A percentile compares a stretch with the other conserved stretches of the same genome.
phyloP scores from a whole-genome alignment of 495 filamentous ascomycete species.

The Stereocaulon alpinum region DNA sequence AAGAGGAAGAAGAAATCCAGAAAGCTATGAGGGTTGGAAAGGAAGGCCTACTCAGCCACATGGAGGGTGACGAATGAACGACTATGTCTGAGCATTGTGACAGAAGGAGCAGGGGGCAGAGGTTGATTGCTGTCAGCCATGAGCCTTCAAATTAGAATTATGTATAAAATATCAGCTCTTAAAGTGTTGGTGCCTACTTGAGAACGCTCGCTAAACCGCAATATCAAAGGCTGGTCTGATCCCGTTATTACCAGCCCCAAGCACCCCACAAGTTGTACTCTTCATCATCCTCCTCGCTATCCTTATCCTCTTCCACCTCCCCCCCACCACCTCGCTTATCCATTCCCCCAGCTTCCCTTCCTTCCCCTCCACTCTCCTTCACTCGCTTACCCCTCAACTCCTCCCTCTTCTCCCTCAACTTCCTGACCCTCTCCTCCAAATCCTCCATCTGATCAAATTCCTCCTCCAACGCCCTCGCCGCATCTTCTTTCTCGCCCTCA shows the following conservation, averaged over 20 bases:
- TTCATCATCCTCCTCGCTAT: slow-evolving; percentile 47
- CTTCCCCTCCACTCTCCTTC: slow-evolving; percentile 33
- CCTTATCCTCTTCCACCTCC: slow-evolving; percentile 41
- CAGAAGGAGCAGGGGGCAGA: not conserved
- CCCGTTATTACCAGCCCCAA: slow-evolving; percentile 39
- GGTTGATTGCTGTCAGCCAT: too few relatives aligned
- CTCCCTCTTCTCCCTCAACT: slow-evolving; percentile 62
- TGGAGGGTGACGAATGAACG: slow-evolving; percentile 29
- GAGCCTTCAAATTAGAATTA: too few relatives aligned
- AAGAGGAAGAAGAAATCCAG: slow-evolving; percentile 71
- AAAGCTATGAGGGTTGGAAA: slow-evolving; percentile 68
- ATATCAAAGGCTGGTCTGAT: slow-evolving; percentile 30
- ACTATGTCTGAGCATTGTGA: not conserved
- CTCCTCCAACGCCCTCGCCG: slow-evolving; percentile 64
- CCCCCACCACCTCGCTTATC: slow-evolving; percentile 32
- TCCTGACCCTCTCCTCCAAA: slow-evolving; percentile 68
- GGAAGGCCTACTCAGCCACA: slow-evolving; percentile 56
- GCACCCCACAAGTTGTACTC: slow-evolving; percentile 47
- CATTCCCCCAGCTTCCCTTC: slow-evolving; percentile 27
- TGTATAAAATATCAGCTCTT: too few relatives aligned
- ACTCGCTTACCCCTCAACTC: slow-evolving; percentile 51
- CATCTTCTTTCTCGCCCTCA: slow-evolving; percentile 83
- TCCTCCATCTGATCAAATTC: slow-evolving; percentile 95
- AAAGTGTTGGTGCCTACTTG: too few relatives aligned
- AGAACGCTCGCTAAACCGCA: slow-evolving; percentile 5